These are phyloP conservation scores for Candida chilensis DNA, from an alignment of 805 yeast genomes.

Conservation along the genomic window DNA sequence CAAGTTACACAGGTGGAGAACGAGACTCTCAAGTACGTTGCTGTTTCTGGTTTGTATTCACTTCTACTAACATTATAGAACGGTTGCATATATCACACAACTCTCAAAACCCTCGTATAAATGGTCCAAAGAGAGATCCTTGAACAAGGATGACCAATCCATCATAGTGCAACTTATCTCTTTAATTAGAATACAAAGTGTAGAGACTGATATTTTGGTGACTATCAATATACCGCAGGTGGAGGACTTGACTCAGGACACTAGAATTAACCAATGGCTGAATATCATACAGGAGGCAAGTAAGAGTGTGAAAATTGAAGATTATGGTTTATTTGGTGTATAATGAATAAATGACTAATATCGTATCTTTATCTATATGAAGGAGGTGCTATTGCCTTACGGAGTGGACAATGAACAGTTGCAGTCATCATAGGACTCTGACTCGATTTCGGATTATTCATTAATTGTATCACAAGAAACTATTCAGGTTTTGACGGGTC, in stretches of 20 bases:
- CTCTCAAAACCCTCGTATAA: constrained; percentile 37
- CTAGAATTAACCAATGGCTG: constrained; percentile 1
- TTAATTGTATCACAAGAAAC: too few relatives aligned
- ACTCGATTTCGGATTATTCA: too few relatives aligned
- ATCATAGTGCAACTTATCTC: constrained; percentile 46
- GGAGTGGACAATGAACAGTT: too few relatives aligned
- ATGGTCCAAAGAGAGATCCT: constrained; percentile 20
- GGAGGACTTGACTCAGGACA: constrained; percentile 9
- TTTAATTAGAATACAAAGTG: constrained; percentile 40
- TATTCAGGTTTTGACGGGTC: too few relatives aligned
- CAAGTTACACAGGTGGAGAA: constrained; percentile 9
- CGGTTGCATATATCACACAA: constrained; percentile 17
- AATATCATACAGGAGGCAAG: constrained; percentile 9
- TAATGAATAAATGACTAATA: too few relatives aligned
- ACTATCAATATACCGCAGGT: constrained; percentile 50
- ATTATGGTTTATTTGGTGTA: constrained; percentile 37
- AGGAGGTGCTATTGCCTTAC: too few relatives aligned
- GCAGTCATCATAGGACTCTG: too few relatives aligned
- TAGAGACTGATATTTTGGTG: constrained; percentile 51
- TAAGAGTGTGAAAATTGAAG: constrained; percentile 21
- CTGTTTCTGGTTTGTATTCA: neutral
- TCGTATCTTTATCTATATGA: too few relatives aligned
- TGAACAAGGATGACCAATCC: constrained; percentile 12
- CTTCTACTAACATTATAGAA: constrained; percentile 2
- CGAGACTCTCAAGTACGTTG: constrained; percentile 5